Evolutionary conservation across 129 eudicot species (phyloP).

Genomic region (Flaveria bidentis): DNA sequence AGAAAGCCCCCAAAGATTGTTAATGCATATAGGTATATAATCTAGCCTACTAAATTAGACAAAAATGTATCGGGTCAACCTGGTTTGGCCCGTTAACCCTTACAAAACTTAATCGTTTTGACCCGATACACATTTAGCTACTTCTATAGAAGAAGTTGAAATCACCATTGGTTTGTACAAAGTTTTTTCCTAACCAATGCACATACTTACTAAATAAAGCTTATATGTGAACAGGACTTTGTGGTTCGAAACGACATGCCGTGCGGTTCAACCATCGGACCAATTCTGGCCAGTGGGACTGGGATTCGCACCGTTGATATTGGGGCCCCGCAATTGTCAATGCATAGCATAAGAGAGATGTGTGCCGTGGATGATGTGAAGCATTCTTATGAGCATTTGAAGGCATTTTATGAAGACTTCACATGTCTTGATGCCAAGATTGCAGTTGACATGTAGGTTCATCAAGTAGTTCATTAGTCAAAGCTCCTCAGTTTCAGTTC

Average conservation of each 20-base stretch:
- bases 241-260: conserved; percentile 95
- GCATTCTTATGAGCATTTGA: conserved; percentile 82
- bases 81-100: neutral
- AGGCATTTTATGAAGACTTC: conserved; percentile 77
- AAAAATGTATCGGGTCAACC: too few species aligned
- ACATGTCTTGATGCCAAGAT: conserved; percentile 73
- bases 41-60: too few species aligned
- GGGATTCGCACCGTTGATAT: conserved; percentile 93
- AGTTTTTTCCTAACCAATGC: neutral
- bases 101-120: too few species aligned
- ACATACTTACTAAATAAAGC: conserved; percentile 4
- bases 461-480: conserved; percentile 7
- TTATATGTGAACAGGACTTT: conserved; percentile 63
- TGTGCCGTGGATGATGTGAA: conserved; percentile 96
- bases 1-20: too few species aligned
- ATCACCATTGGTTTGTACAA: neutral
- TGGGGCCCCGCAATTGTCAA: conserved; percentile 94
- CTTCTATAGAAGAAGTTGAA: neutral
- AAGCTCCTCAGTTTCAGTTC: conserved; percentile 16
- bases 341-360: conserved; percentile 99
- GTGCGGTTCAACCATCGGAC: conserved; percentile 97
- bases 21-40: too few species aligned
- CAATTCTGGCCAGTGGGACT: conserved; percentile 90
- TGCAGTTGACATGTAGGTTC: conserved; percentile 51
- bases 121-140: neutral